These are phyloP conservation scores for Trichoderma atroviride DNA, from an alignment of 2,329 filamentous ascomycete genomes.

Conservation along the genomic window DNA sequence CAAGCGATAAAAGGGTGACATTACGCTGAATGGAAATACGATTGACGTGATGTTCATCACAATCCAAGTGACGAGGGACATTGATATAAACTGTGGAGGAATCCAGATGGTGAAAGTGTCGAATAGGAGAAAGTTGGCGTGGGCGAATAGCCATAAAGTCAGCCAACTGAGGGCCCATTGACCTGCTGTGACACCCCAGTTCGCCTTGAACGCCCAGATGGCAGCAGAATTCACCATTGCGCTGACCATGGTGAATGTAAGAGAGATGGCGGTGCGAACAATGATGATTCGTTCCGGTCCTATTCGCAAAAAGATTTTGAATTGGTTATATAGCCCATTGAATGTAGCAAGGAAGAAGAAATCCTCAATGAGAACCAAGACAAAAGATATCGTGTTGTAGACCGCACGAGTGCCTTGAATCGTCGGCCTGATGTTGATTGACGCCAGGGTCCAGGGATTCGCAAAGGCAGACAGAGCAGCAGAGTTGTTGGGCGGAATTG, in stretches of 20 bases:
- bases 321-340: constrained; percentile 32
- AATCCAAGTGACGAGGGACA: constrained; percentile 31
- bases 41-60: constrained; percentile 31
- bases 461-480: constrained; percentile 30
- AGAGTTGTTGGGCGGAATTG: constrained; percentile 25
- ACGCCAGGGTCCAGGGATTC: constrained; percentile 31
- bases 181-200: constrained; percentile 27
- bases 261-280: constrained; percentile 28
- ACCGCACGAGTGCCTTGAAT: constrained; percentile 32
- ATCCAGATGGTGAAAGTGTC: constrained; percentile 34
- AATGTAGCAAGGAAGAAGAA: constrained; percentile 34
- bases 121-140: constrained; percentile 31
- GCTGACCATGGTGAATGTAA: constrained; percentile 30
- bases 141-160: constrained; percentile 31
- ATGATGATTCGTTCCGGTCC: constrained; percentile 27
- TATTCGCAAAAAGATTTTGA: constrained; percentile 30
- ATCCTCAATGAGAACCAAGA: constrained; percentile 33
- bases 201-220: constrained; percentile 29
- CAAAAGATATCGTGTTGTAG: constrained; percentile 34
- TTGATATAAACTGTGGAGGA: constrained; percentile 30
- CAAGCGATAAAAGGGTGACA: constrained; percentile 29
- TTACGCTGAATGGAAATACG: constrained; percentile 29
- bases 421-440: constrained; percentile 32
- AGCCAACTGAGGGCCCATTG: constrained; percentile 32
- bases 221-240: constrained; percentile 27